Evolutionary conservation across 345 rosid genomes (phyloP).

Genomic region (Euphorbia tirucalli): DNA sequence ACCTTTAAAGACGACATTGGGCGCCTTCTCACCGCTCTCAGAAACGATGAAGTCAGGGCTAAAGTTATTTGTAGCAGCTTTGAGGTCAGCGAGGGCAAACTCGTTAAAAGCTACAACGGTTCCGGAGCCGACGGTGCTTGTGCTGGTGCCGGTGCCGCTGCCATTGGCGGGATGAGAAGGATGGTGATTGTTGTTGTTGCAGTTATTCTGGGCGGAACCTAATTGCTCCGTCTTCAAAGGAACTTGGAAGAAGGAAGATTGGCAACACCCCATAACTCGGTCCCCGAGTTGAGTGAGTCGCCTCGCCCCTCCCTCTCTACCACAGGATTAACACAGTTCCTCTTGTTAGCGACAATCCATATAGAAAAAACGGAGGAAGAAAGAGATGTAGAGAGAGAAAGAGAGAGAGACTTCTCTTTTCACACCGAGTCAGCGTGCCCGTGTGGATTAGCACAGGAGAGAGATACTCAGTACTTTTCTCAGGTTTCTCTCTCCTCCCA

Average conservation of each 20-base stretch:
- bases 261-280: conserved; percentile 33
- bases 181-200: neutral
- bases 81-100: conserved; percentile 72
- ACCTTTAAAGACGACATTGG: conserved; percentile 80
- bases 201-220: neutral
- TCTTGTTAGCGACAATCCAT: conserved; percentile 6
- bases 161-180: conserved; percentile 14
- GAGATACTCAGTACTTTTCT: conserved; percentile 12
- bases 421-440: conserved; percentile 12
- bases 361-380: neutral
- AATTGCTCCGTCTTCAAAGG: neutral
- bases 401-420: too few relatives aligned
- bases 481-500: conserved; percentile 27
- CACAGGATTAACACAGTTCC: neutral
- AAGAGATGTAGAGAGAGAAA: neutral
- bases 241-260: conserved; percentile 11
- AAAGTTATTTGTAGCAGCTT: conserved; percentile 80
- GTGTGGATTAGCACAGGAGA: conserved; percentile 16
- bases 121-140: conserved; percentile 6
- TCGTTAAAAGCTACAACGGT: conserved; percentile 44
- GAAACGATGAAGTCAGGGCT: conserved; percentile 68
- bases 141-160: too few relatives aligned
- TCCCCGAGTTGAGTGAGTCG: conserved; percentile 14
- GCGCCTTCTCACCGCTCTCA: conserved; percentile 72
- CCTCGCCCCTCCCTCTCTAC: neutral